Conservation (phyloP, 306 rosid species). For the Quercus rubra region DNA sequence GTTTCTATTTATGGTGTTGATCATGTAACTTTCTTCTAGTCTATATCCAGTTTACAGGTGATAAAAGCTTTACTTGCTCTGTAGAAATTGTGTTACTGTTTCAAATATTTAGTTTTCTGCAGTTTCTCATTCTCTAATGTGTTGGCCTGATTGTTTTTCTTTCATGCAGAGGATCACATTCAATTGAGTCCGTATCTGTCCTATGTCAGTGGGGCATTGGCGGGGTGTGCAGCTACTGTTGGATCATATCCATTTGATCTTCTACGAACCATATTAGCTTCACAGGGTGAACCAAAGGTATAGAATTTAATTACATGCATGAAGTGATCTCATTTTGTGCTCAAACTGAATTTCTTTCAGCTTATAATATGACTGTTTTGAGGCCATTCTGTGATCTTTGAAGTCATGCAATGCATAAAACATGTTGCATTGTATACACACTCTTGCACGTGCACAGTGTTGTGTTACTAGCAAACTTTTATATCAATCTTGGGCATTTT, state of each 20-base stretch:
- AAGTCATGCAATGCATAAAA: background rate
- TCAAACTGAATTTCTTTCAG: background rate
- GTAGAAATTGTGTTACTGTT: background rate
- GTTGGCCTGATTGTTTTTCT: slow-evolving; percentile 7
- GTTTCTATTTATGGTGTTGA: background rate
- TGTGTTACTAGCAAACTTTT: background rate
- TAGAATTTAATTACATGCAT: background rate
- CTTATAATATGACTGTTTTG: background rate
- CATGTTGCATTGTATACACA: background rate
- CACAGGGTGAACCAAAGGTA: slow-evolving; percentile 99
- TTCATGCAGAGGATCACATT: slow-evolving; percentile 74
- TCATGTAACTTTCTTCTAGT: background rate
- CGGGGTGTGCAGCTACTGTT: slow-evolving; percentile 92
- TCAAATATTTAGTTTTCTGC: slow-evolving; percentile 5
- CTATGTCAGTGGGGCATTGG: slow-evolving; percentile 84
- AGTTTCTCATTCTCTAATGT: background rate
- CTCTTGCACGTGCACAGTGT: background rate
- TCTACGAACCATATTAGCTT: slow-evolving; percentile 87
- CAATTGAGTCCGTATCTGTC: slow-evolving; percentile 81
- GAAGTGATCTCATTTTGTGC: background rate
- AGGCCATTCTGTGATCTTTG: background rate
- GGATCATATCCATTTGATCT: slow-evolving; percentile 98
- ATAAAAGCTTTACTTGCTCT: background rate
- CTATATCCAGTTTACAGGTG: background rate
- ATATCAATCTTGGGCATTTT: background rate